Evolutionary conservation across 2,329 filamentous ascomycete species (phyloP).

Genomic region (Fusarium nisikadoi): DNA sequence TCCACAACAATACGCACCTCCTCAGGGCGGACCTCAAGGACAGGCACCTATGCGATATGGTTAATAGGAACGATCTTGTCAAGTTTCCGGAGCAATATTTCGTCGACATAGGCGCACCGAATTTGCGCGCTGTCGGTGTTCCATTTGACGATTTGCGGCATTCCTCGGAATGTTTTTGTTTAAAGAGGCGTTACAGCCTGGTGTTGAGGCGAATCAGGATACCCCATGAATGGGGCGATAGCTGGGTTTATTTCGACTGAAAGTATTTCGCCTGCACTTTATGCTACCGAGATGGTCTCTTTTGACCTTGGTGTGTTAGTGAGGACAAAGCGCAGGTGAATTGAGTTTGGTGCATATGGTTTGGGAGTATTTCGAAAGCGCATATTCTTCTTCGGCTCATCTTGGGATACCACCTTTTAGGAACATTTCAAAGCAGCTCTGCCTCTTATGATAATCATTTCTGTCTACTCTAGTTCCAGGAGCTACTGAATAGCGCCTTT

Average conservation of each 20-base stretch:
- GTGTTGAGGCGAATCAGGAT: constrained; percentile 35
- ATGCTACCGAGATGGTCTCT: neutral
- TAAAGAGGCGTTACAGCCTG: constrained; percentile 22
- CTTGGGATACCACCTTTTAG: neutral
- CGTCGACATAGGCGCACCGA: neutral
- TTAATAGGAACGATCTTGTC: constrained; percentile 12
- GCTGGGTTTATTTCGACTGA: neutral
- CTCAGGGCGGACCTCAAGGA: constrained; percentile 48
- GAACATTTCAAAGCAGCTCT: neutral
- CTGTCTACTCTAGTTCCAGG: neutral
- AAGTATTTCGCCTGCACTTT: neutral
- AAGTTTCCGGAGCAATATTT: neutral
- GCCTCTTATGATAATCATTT: neutral
- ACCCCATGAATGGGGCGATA: neutral
- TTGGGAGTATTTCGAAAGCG: neutral
- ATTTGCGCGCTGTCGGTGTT: neutral
- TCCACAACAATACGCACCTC: constrained; percentile 46
- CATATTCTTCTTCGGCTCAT: neutral
- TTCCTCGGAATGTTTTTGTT: neutral
- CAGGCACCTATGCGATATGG: constrained; percentile 47
- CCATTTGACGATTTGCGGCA: neutral
- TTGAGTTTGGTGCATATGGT: neutral
- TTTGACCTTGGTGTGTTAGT: neutral
- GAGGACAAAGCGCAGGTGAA: neutral
- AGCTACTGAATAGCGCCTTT: neutral